These are phyloP conservation scores for Babesia bovis DNA, from an alignment of 169 alveolate genomes.

Conservation along the genomic window DNA sequence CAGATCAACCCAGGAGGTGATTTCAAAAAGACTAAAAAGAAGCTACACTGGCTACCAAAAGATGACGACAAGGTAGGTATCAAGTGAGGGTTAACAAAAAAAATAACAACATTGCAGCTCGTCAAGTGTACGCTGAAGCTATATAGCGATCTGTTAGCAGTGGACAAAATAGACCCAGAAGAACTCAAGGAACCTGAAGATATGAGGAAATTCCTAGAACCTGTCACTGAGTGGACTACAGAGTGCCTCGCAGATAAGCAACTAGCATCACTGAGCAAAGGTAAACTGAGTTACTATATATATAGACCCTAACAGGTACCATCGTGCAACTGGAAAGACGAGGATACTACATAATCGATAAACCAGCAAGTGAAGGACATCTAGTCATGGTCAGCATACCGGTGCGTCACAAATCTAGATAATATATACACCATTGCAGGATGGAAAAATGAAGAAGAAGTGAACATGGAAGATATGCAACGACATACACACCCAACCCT, in stretches of 20 bases:
- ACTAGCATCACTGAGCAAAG: constrained; percentile 64
- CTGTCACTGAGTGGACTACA: constrained; percentile 77
- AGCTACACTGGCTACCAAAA: constrained; percentile 87
- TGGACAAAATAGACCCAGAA: constrained; percentile 88
- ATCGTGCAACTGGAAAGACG: constrained; percentile 95
- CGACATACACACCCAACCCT: neutral
- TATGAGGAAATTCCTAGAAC: constrained; percentile 58
- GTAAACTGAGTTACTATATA: constrained; percentile 1
- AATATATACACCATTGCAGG: constrained; percentile 13
- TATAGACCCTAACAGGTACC: constrained; percentile 70
- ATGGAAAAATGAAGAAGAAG: constrained; percentile 61
- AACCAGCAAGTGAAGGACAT: constrained; percentile 64
- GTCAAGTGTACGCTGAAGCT: constrained; percentile 84
- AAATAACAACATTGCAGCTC: constrained; percentile 44
- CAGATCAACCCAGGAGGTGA: constrained; percentile 85
- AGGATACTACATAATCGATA: constrained; percentile 94
- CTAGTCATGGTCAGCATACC: constrained; percentile 89
- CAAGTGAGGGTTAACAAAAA: neutral
- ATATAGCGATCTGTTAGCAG: constrained; percentile 92
- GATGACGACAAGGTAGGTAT: constrained; percentile 64
- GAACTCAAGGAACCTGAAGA: constrained; percentile 71
- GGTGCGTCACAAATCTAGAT: constrained; percentile 75
- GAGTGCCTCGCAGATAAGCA: constrained; percentile 83
- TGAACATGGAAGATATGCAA: neutral
- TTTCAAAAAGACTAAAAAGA: constrained; percentile 92